Evolutionary conservation across 1,284 basidiomycete genomes (phyloP).

Genomic region (Naganishia cerealis): DNA sequence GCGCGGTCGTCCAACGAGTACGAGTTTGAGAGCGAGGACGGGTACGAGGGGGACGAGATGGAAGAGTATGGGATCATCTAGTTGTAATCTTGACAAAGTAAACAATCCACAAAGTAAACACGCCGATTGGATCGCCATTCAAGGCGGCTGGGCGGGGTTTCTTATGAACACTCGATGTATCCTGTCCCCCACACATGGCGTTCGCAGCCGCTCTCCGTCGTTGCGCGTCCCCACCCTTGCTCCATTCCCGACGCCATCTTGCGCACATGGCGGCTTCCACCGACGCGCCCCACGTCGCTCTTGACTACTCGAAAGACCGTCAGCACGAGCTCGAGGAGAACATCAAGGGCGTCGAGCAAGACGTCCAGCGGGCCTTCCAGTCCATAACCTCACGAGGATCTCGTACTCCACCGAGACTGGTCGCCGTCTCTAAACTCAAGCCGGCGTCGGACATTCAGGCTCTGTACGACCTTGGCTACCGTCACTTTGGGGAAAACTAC

Average conservation of each 20-base stretch:
- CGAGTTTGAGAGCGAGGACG: conserved; percentile 23
- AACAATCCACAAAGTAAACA: conserved; percentile 37
- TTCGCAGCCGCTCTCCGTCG: too few species aligned
- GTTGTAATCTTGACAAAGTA: neutral
- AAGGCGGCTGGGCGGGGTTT: too few species aligned
- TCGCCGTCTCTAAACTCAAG: conserved; percentile 94
- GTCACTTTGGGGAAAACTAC: conserved; percentile 97
- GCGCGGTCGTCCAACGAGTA: conserved; percentile 7
- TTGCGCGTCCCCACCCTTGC: too few species aligned
- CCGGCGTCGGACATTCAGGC: conserved; percentile 81
- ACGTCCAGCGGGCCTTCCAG: conserved; percentile 45
- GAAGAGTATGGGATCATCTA: conserved; percentile 51
- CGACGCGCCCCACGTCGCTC: conserved; percentile 27
- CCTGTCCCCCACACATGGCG: too few species aligned
- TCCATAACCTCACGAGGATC: neutral
- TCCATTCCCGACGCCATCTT: neutral
- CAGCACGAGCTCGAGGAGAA: conserved; percentile 52
- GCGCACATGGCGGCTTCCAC: neutral
- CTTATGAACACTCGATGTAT: too few species aligned
- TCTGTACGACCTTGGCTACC: conserved; percentile 74
- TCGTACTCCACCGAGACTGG: conserved; percentile 59
- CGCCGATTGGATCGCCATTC: too few species aligned
- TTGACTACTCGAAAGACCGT: conserved; percentile 48
- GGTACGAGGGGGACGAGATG: conserved; percentile 9
- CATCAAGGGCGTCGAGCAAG: conserved; percentile 49